Percentiles rank a stretch among this genome's conserved stretches.
Evolutionary conservation across 2,329 filamentous ascomycete species (phyloP).

Genomic region (Apiospora koreana): DNA sequence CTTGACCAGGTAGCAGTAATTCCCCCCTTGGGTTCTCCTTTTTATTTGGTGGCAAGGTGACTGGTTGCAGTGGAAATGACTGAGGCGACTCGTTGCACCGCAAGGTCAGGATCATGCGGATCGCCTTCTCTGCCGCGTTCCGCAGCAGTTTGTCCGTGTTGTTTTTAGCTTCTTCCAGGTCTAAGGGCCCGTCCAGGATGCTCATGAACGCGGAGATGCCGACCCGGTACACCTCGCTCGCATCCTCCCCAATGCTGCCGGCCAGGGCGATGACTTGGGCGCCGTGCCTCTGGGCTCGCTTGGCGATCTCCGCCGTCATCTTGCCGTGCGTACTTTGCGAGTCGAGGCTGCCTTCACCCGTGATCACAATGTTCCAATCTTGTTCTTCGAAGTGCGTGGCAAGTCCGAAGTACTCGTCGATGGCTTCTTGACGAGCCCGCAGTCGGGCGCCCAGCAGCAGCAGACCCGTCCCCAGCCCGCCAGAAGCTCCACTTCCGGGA

Average conservation of each 20-base stretch:
- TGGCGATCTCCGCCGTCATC: constrained; percentile 53
- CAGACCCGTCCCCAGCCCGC: constrained; percentile 53
- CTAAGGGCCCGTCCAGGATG: constrained; percentile 30
- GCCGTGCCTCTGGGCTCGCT: constrained; percentile 44
- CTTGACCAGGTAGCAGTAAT: neutral
- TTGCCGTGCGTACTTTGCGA: constrained; percentile 53
- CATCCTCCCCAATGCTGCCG: constrained; percentile 36
- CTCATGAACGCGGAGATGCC: constrained; percentile 36
- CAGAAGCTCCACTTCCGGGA: constrained; percentile 52
- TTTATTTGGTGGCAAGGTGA: neutral
- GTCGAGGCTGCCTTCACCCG: constrained; percentile 54
- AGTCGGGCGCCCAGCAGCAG: constrained; percentile 47
- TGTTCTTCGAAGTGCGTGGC: constrained; percentile 43
- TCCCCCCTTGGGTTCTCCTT: neutral
- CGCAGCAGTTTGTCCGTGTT: constrained; percentile 27
- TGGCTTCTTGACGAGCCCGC: constrained; percentile 48
- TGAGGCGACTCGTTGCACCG: constrained; percentile 15
- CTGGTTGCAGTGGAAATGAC: neutral
- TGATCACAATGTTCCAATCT: constrained; percentile 53
- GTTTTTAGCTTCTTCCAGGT: constrained; percentile 29
- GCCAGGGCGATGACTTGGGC: constrained; percentile 45
- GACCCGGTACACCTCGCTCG: constrained; percentile 32
- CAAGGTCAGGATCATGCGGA: constrained; percentile 24
- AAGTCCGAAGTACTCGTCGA: constrained; percentile 52
- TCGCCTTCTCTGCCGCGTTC: constrained; percentile 31